Evolutionary conservation across 345 rosid species (phyloP).

Genomic region (Microthlaspi erraticum): DNA sequence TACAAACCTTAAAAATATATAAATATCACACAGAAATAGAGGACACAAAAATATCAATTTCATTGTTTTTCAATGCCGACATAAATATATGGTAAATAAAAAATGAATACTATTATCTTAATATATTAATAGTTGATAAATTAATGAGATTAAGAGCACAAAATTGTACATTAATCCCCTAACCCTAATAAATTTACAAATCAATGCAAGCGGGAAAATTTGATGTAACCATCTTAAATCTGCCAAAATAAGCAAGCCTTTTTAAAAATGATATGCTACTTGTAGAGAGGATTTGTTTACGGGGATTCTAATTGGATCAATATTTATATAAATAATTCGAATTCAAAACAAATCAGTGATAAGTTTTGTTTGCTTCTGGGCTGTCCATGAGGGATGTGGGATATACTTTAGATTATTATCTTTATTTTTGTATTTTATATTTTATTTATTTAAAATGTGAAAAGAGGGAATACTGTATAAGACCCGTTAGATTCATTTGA

Average conservation of each 20-base stretch:
- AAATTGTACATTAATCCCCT: no score
- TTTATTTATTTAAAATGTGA: conserved; percentile 19
- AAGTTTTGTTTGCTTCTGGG: conserved; percentile 22
- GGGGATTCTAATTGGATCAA: conserved; percentile 12
- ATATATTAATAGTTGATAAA: no score
- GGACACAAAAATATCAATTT: no score
- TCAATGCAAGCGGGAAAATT: background rate
- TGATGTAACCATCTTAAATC: conserved; percentile 29
- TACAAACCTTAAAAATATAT: no score
- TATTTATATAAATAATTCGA: conserved; percentile 26
- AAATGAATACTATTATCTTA: no score
- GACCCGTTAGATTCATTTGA: conserved; percentile 15
- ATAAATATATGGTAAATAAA: no score
- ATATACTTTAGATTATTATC: background rate
- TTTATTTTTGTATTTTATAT: background rate
- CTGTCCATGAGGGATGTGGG: conserved; percentile 32
- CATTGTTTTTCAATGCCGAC: no score
- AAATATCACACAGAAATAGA: no score
- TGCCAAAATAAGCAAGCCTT: background rate
- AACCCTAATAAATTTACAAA: no score
- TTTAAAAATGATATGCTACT: background rate
- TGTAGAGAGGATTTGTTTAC: background rate
- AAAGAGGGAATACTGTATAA: conserved; percentile 11
- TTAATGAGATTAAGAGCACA: no score
- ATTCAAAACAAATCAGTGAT: conserved; percentile 11